Evolutionary conservation across 169 alveolate genomes (phyloP), one percentile per base, ranked within the genome.

Genomic region (Theileria equi): DNA sequence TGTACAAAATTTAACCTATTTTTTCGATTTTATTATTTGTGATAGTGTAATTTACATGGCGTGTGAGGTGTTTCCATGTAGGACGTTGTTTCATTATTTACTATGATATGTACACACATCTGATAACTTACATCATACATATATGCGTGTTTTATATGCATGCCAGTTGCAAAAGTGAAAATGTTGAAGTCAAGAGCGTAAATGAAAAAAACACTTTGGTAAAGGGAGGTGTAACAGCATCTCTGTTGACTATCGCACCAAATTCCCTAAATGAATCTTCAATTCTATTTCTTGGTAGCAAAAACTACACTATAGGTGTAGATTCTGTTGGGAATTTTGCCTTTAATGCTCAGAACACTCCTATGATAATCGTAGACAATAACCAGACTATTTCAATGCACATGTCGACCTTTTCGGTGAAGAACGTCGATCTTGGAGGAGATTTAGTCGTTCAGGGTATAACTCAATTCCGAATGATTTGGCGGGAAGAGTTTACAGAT

Each of bases 401-500:
- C 47, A 74, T 74, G 84, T 29, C 31, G 7, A 74, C 64, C 5
- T 45, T 74, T 36, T 74, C 84, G 0, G 84, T 54, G 10, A 57
- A 68, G 77, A 32, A 45, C 36, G 60, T 74, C 31, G 84, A 80
- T 41, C 60, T 84, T 49, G 89, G 84, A 19, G 89, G 89, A 6
- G 77, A 44, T 54, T 54, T 84, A 4, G 62, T 80, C 43, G 66
- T 84, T 1, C 69, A 66, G 53, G 80, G 81, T 60, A 73, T 80
- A 23, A 34, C 80, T 44, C 91, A 84, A 72, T 84, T 84, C 52
- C 60, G 79, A 32, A 80, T 84, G 91, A 59, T 84, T 28, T 66
- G 86, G 48, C 85, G 87, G 21, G 91, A 84, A 52, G 77, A 35
- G 50, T 84, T 80, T 57, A 31, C 64, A 23, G 84, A 74, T 64